Evolutionary conservation across 192 early-diverging fungal genomes (phyloP).

Genomic region (Chytriomyces sp.): DNA sequence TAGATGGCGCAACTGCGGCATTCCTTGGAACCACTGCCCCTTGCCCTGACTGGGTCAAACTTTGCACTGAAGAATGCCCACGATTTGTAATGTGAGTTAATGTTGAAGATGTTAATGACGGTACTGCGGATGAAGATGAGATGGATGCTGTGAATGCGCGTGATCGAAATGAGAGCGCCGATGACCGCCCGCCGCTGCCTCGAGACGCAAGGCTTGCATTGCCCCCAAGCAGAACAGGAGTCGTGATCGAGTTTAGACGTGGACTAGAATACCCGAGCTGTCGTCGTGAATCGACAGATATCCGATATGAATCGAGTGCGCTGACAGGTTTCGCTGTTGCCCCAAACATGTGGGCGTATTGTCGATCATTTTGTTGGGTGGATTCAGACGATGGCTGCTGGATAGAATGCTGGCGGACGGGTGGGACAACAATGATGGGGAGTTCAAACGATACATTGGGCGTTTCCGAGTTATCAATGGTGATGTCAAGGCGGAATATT

Average conservation of each 20-base stretch:
- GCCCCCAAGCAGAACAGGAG: neutral
- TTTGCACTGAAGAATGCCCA: neutral
- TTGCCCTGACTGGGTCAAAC: neutral
- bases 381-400: neutral
- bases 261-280: neutral
- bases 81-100: neutral
- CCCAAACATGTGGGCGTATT: neutral
- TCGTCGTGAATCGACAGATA: neutral
- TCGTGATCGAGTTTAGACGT: neutral
- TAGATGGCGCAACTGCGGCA: too few species aligned
- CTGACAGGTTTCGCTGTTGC: neutral
- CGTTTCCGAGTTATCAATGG: constrained; percentile 8
- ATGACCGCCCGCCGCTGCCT: neutral
- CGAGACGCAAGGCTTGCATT: neutral
- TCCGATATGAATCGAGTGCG: neutral
- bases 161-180: neutral
- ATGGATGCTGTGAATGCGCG: too few species aligned
- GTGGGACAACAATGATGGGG: constrained; percentile 15
- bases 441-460: constrained; percentile 11
- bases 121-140: too few species aligned
- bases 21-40: neutral
- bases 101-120: too few species aligned
- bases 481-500: constrained; percentile 1
- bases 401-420: neutral
- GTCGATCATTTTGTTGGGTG: neutral